Percentiles rank a stretch among this genome's conserved stretches.
These are phyloP conservation scores for Arbutus unedo DNA, from an alignment of 148 eudicot genomes.

Conservation along the genomic window DNA sequence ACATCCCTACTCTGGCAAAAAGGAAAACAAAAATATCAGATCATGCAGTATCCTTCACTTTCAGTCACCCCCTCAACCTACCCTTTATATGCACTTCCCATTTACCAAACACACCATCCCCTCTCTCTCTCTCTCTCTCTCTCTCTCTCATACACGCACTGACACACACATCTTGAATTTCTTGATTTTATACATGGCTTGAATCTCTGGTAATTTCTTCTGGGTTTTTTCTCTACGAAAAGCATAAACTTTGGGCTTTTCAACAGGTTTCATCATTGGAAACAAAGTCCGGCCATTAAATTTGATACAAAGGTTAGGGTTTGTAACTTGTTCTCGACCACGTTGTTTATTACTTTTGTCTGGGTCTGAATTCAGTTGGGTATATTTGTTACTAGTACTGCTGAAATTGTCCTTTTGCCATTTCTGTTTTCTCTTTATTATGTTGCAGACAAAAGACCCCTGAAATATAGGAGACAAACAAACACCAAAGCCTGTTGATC, in stretches of 20 bases:
- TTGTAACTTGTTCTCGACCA: neutral
- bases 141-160: neutral
- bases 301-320: neutral
- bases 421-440: neutral
- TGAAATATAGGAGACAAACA: conserved; percentile 22
- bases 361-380: neutral
- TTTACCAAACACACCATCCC: neutral
- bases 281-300: neutral
- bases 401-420: neutral
- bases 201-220: neutral
- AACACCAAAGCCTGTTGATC: conserved; percentile 3
- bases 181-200: neutral
- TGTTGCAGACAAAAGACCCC: conserved; percentile 19
- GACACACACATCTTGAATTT: neutral
- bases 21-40: neutral
- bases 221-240: neutral
- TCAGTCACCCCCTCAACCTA: conserved; percentile 13
- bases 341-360: neutral
- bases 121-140: conserved; percentile 19
- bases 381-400: neutral
- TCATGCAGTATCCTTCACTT: neutral
- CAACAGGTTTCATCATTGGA: neutral
- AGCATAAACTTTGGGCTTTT: neutral
- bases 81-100: conserved; percentile 16
- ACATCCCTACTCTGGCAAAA: conserved; percentile 16